Conservation (phyloP, 2,329 filamentous ascomycete species). For the Hirsutella thompsonii region DNA sequence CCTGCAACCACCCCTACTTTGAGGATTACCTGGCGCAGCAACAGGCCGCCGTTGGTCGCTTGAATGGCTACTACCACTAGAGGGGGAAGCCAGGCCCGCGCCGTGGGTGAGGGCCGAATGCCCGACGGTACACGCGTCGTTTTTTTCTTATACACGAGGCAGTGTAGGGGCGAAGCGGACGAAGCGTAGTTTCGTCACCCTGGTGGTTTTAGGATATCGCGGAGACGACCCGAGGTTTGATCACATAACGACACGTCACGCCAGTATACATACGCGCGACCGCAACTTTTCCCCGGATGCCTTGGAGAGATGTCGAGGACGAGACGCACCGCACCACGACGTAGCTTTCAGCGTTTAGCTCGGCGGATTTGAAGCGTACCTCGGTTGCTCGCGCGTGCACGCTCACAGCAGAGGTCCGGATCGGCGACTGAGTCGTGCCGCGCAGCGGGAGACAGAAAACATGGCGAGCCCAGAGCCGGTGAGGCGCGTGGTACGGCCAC, state of each 20-base stretch:
- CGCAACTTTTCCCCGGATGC: neutral
- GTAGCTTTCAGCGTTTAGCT: too few relatives aligned
- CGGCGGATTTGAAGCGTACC: neutral
- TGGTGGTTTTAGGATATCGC: conserved; percentile 10
- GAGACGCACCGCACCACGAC: neutral
- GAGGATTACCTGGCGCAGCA: conserved; percentile 23
- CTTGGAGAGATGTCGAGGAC: neutral
- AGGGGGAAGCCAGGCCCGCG: conserved; percentile 7
- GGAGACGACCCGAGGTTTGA: neutral
- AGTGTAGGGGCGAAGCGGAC: too few relatives aligned
- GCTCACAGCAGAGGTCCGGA: too few relatives aligned
- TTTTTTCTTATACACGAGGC: too few relatives aligned
- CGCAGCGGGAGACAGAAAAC: too few relatives aligned
- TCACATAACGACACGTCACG: neutral
- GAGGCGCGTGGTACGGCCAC: too few relatives aligned
- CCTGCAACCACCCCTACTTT: conserved; percentile 77
- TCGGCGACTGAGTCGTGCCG: too few relatives aligned
- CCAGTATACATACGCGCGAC: neutral
- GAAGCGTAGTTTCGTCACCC: neutral
- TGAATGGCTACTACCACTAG: conserved; percentile 25
- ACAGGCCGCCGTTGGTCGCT: conserved; percentile 13
- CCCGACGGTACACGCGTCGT: neutral
- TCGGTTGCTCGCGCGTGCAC: neutral
- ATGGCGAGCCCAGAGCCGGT: too few relatives aligned
- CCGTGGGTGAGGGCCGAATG: neutral